Evolutionary conservation across 208 protist genomes (phyloP), one percentile per base, ranked within the genome.

Genomic region (Porcisia hertigi): DNA sequence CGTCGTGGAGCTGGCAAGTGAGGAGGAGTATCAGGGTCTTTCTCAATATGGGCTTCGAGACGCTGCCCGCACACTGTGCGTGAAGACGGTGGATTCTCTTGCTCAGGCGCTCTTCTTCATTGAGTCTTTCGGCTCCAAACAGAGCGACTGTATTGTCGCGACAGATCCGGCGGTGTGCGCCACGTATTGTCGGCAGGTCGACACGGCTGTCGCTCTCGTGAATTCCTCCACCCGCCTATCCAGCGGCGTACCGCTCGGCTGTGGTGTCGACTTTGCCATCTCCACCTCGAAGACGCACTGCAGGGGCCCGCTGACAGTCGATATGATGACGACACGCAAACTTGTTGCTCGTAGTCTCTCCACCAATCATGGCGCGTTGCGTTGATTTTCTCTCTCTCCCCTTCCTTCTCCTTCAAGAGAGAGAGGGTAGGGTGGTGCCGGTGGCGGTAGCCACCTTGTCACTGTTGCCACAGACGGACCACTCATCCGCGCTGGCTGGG

Each of bases 161-260:
- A 85, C 75, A 39, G 85, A 92, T 49, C 62, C 77, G 39, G 66
- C 41, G 53, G 81, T 77, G 54, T 92, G 76, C 75, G 59, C 66
- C 58, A 75, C 69, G 52, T 89, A 81, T 72, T 88, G 80, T 75
- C 57, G 57, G 43, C 81, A 75, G 53, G 85, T 87, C 12, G 85
- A 92, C 71, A 85, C 74, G 41, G 86, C 82, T 8, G 80, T 87
- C 23, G 85, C 87, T 53, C 74, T 92, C 34, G 85, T 88, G 39
- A 92, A 92, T 71, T 80, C 88, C 30, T 92, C 85, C 36, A 89
- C 88, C 52, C 79, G 85, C 14, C 73, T 92, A 20, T 81, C 85
- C 49, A 89, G 85, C 59, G 88, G 88, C n/a, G 65, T 71, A 45
- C 77, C 80, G 41, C 76, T 92, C n/a, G 88, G 88, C 59, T 85